Base-by-base conservation (phyloP, 306 rosid genomes). In the Vicia villosa region DNA sequence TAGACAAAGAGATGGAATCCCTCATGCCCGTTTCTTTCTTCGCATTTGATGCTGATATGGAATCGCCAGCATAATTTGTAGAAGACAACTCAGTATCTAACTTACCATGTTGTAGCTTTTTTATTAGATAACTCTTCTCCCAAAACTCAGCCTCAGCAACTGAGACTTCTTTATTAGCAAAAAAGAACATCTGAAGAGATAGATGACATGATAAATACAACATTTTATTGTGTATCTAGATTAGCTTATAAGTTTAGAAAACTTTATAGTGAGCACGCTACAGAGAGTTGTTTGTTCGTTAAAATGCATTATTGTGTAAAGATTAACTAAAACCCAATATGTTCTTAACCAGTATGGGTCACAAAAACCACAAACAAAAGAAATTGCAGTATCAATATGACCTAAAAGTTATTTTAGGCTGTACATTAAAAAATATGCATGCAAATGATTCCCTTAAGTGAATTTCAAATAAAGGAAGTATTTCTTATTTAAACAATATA, bases 111-210 rank as follows among this genome's bases (percentile, higher is more conserved):
- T 77, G 92, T 19, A 76, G 63, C 74, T 51, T 77, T 73, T 94
- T 85, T 76, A 88, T 75, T 72, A 89, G 77, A 78, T 86, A 90
- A 78, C 98, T 94, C 82, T 84, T 90, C 87, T 94, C 98, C 98
- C 98, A 94, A 78, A 94, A 94, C 68, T 90, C 97, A 54, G 89
- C 86, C 77, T 86, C 86, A 5, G 89, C 92, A 70, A 88, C 89
- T 28, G 95, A 84, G 75, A 86, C 82, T 62, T 79, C 84, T 78
- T 79, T 86, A 64, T 88, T 84, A 28, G 88, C 86, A 71, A 86
- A 84, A 81, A 94, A 90, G 84, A 90, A 94, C 88, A 94, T 84
- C 98, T 90, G 87, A 56, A 79, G 79, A 68, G 63, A 62, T 30
- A 51, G 43, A 61, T 41, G 68, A 42, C 43, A 63, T 13, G 16